A percentile compares a stretch with the other conserved stretches of the same genome.
These are phyloP conservation scores for Dunaliella primolecta DNA, from an alignment of 139 green algal genomes.

Conservation along the genomic window DNA sequence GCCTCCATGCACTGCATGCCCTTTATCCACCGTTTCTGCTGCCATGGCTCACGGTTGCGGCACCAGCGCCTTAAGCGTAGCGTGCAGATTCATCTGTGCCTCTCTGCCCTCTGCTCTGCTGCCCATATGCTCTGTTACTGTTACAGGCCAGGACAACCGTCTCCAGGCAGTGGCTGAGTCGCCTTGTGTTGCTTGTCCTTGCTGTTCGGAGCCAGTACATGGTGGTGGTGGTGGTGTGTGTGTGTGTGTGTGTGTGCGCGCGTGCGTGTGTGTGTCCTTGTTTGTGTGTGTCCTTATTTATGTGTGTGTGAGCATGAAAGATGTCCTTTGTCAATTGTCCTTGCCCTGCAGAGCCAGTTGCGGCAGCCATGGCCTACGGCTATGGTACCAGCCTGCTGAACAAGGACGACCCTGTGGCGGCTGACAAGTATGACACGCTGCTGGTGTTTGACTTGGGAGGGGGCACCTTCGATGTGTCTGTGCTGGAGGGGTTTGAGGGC, in stretches of 20 bases:
- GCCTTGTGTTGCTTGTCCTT: too few relatives aligned
- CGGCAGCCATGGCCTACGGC: constrained; percentile 75
- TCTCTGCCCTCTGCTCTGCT: too few relatives aligned
- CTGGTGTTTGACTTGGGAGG: constrained; percentile 86
- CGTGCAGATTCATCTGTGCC: too few relatives aligned
- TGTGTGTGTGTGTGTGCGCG: too few relatives aligned
- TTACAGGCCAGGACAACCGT: too few relatives aligned
- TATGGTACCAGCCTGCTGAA: constrained; percentile 41
- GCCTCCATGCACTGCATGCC: too few relatives aligned
- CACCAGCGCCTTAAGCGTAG: neutral
- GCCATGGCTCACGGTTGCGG: neutral
- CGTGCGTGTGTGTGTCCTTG: too few relatives aligned
- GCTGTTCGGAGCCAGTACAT: too few relatives aligned
- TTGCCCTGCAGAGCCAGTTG: constrained; percentile 62
- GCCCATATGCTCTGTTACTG: too few relatives aligned
- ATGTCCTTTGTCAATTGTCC: neutral
- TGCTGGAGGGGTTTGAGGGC: constrained; percentile 80
- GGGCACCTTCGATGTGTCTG: constrained; percentile 74
- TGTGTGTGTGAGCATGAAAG: neutral
- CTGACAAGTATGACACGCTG: constrained; percentile 46
- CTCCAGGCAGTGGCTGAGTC: too few relatives aligned
- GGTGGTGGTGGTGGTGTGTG: too few relatives aligned
- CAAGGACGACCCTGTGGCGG: neutral
- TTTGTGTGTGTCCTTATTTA: neutral
- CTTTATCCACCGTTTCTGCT: neutral